Evolutionary conservation across 805 yeast species (phyloP).

Genomic region (Suhomyces sp.): DNA sequence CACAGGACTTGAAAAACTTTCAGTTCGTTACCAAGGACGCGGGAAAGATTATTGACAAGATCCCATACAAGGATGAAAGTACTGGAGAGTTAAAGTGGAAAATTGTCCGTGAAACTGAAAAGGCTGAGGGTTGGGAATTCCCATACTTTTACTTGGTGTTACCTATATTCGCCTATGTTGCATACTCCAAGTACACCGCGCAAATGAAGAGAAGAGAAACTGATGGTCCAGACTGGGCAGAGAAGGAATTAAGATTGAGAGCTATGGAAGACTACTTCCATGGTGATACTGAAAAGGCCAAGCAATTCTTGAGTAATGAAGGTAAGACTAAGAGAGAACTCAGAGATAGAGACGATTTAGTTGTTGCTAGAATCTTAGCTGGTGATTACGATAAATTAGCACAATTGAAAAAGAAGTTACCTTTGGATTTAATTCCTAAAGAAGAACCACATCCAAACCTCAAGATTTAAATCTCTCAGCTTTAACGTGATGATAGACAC

Average conservation of each 20-base stretch:
- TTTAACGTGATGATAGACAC: too few species aligned
- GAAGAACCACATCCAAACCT: slow-evolving; percentile 32
- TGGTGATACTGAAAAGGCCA: slow-evolving; percentile 50
- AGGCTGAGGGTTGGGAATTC: slow-evolving; percentile 82
- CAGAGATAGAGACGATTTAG: slow-evolving; percentile 69
- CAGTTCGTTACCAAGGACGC: slow-evolving; percentile 49
- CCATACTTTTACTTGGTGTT: slow-evolving; percentile 69
- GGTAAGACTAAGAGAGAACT: slow-evolving; percentile 56
- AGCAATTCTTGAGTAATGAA: slow-evolving; percentile 52
- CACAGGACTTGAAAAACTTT: slow-evolving; percentile 57
- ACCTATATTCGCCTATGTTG: slow-evolving; percentile 63
- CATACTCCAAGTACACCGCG: slow-evolving; percentile 48
- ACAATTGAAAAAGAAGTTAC: slow-evolving; percentile 52
- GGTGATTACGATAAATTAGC: slow-evolving; percentile 80
- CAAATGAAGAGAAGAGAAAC: slow-evolving; percentile 40
- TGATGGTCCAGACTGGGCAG: slow-evolving; percentile 73
- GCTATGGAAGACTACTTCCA: slow-evolving; percentile 62
- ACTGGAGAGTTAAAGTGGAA: slow-evolving; percentile 82
- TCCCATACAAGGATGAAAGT: slow-evolving; percentile 76
- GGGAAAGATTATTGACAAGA: slow-evolving; percentile 72
- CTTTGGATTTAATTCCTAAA: slow-evolving; percentile 38
- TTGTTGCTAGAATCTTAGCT: slow-evolving; percentile 75
- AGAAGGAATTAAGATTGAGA: slow-evolving; percentile 75
- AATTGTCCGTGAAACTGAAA: slow-evolving; percentile 67
- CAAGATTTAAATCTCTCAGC: slow-evolving; percentile 31